Base-by-base conservation (phyloP, 2,329 filamentous ascomycete genomes). In the Penicillium sp. region DNA sequence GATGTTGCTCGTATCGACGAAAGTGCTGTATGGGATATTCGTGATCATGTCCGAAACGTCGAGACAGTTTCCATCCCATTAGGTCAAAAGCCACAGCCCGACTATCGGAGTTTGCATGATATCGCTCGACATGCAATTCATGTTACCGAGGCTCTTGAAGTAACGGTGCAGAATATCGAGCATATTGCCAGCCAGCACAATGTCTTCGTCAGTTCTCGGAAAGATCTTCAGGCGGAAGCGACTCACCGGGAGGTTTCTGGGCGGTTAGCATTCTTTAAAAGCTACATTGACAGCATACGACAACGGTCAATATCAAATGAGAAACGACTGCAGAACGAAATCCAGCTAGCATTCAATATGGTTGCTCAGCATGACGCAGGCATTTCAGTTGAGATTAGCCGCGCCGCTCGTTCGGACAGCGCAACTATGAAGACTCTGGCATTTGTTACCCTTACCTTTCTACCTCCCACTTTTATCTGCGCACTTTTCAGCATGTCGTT, bases 391-490 rank as follows among this genome's bases (percentile, higher is more conserved):
- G 46, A 60, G 24, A 58, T 78, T 2, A 52, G 58, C 33, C 47
- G 50, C 4, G 62, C 61, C 4, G 57, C 58, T 15, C 54, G 56
- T 27, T 44, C 42, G n/a, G 79, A 81, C 44, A 78, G 76, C 52
- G 66, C 73, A 0, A 72, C 76, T 0, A 80, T 81, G 76, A 77
- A 75, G 58, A 76, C 74, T 0, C 68, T 81, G 39, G 72, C 77
- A 0, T 68, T 78, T 13, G 62, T 79, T 0, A 78, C 77, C 0
- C 56, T 79, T 6, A 60, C 66, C 0, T 81, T 81, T 33, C 59
- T 81, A 0, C 79, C 79, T 0, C 71, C 75, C 0, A 81, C 78
- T 0, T 80, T 80, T 52, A 68, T 80, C 13, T 77, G 39, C 38
- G 60, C 61, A 7, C 46, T 69, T 24, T 69, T 69, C 54, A 66